Percentiles rank a stretch among this genome's conserved stretches.
phyloP scores from a whole-genome alignment of 805 yeast genomes.

The Komagataella pseudopastoris region DNA sequence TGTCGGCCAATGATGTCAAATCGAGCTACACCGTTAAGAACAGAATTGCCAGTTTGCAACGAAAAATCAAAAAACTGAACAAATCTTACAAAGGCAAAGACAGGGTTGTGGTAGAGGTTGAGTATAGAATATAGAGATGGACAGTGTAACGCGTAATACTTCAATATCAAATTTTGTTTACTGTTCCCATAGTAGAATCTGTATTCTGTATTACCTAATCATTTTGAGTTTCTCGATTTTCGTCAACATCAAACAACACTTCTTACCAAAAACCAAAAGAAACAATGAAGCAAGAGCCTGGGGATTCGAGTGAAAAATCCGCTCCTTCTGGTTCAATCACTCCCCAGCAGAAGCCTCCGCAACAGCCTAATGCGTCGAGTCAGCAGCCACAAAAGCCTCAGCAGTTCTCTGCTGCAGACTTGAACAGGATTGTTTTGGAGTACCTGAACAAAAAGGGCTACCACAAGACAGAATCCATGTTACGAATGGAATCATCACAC shows the following conservation, averaged over 20 bases:
- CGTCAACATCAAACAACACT: neutral
- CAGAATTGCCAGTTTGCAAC: conserved; percentile 45
- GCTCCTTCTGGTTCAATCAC: neutral
- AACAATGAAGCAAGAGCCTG: neutral
- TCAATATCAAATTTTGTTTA: too few species aligned
- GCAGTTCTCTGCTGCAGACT: conserved; percentile 69
- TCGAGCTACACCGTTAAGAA: conserved; percentile 46
- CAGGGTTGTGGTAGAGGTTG: conserved; percentile 37
- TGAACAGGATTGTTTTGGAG: conserved; percentile 85
- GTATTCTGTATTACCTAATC: neutral
- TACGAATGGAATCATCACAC: conserved; percentile 73
- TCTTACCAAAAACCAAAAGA: neutral
- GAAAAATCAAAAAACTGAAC: conserved; percentile 43
- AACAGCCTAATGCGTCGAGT: neutral
- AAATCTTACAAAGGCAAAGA: conserved; percentile 28
- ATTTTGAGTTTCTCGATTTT: neutral
- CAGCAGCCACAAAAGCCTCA: conserved; percentile 4
- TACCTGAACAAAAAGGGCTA: conserved; percentile 90
- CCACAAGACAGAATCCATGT: conserved; percentile 86
- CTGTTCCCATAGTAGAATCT: neutral
- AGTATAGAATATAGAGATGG: conserved; percentile 13
- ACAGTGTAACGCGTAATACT: neutral
- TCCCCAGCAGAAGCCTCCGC: neutral
- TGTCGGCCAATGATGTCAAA: conserved; percentile 40
- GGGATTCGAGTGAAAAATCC: neutral